Base-by-base conservation (phyloP, 495 filamentous ascomycete species). In the Xylaria acuta region DNA sequence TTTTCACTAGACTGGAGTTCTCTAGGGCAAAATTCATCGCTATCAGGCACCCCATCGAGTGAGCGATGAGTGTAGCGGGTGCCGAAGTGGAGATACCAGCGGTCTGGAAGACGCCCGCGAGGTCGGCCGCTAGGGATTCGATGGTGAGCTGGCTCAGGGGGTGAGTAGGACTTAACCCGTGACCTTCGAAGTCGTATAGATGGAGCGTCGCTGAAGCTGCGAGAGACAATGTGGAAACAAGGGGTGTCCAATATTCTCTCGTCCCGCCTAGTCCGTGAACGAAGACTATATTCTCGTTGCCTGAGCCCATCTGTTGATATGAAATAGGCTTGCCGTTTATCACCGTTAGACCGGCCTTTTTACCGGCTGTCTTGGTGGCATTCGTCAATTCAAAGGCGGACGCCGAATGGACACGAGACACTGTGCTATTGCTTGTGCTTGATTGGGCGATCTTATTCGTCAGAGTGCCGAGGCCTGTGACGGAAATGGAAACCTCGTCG, bases 171-270 rank as follows among this genome's bases (percentile, higher is more conserved):
- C 83, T 84, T 22, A 85, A 74, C 2, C 87, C 88, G 72, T 88
- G 88, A 7, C 88, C 87, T 75, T 89, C 87, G 2, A 89, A 80
- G 73, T 89, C 87, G 63, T 78, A 85, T 27, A 84, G 76, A 69
- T 84, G 83, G 34, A 79, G 72, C 27, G 75, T 78, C 60, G 80
- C 76, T n/a, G 66, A 69, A 43, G 67, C 54, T 3, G 70, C 70
- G 25, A 81, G 73, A 38, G 71, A 56, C 2, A 82, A 58, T 1
- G 69, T 27, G 20, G 79, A 30, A 51, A 86, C 77, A 18, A 88
- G 66, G 0, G 87, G 86, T 18, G 38, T 47, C 66, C 66, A 77
- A 5, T 80, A 84, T 8, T 81, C 82, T 4, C 86, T 86, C 1
- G 88, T 79, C 22, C 86, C 86, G 53, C 66, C 66, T 32, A 69